Percentiles rank a stretch among this genome's conserved stretches.
These are phyloP conservation scores for Cryptosporidium sp. DNA, from an alignment of 169 alveolate genomes.

Conservation along the genomic window DNA sequence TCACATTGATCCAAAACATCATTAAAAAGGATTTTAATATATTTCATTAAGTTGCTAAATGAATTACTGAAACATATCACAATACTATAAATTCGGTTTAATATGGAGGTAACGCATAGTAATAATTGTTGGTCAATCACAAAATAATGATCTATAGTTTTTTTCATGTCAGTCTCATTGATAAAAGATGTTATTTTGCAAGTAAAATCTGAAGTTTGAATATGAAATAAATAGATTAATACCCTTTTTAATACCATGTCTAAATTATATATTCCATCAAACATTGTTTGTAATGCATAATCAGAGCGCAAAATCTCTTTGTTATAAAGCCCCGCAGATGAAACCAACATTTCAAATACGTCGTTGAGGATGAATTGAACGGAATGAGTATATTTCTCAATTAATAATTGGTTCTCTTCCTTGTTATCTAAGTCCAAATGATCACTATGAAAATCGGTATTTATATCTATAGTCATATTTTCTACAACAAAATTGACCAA, in stretches of 20 bases:
- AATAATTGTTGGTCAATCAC: constrained; percentile 20
- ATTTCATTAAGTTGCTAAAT: not conserved
- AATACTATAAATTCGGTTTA: constrained; percentile 7
- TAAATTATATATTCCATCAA: constrained; percentile 8
- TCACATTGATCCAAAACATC: not conserved
- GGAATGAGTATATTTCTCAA: not conserved
- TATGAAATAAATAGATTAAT: not conserved
- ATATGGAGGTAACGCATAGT: not conserved
- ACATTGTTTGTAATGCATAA: not conserved
- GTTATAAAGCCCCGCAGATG: not conserved
- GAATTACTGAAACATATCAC: not conserved
- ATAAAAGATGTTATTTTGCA: not conserved
- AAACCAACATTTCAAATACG: constrained; percentile 12
- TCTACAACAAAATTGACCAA: constrained; percentile 7
- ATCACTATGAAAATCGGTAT: not conserved
- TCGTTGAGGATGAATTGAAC: constrained; percentile 9
- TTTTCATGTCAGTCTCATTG: not conserved
- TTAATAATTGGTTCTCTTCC: not conserved
- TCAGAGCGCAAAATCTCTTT: not conserved
- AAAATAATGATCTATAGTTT: not conserved
- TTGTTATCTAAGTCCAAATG: not conserved
- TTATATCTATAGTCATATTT: constrained; percentile 1
- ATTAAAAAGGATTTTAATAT: not conserved
- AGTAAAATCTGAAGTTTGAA: not conserved
- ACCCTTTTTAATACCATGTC: not conserved